phyloP scores from a whole-genome alignment of 2,329 filamentous ascomycete genomes.

The Trichoderma lentiforme region DNA sequence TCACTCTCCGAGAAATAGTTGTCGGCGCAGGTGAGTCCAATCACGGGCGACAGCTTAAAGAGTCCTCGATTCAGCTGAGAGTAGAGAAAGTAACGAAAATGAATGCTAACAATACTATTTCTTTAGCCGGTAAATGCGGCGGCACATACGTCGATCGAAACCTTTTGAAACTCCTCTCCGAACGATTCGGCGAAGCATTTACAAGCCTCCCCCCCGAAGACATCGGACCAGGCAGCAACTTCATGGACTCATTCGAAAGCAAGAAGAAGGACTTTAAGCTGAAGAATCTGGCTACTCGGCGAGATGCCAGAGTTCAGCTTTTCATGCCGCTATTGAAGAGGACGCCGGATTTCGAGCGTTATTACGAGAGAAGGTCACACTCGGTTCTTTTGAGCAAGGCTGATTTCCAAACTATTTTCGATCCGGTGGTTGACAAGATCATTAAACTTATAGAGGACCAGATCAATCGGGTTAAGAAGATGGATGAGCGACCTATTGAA shows the following conservation, averaged over 20 bases:
- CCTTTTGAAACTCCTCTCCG: not conserved
- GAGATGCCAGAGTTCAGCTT: not conserved
- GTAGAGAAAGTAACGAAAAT: not conserved
- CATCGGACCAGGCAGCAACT: not conserved
- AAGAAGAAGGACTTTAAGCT: not conserved
- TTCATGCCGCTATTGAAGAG: not conserved
- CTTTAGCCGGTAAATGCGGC: not conserved
- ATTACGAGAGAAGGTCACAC: not conserved
- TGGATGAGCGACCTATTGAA: not conserved
- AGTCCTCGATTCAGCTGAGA: not conserved
- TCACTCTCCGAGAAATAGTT: not conserved
- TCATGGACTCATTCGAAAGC: not conserved
- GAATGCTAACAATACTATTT: not conserved
- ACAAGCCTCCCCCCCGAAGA: not conserved
- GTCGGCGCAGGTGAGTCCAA: not conserved
- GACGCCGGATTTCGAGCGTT: not conserved
- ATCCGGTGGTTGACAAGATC: not conserved
- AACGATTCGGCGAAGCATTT: not conserved
- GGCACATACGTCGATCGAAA: not conserved
- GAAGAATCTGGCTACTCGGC: not conserved
- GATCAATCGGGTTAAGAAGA: not conserved
- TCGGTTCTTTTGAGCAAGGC: not conserved
- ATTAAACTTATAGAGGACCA: not conserved
- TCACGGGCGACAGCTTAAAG: not conserved
- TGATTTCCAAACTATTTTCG: not conserved